phyloP scores from a whole-genome alignment of 805 yeast genomes.

The Citeromyces nyonsensis region DNA sequence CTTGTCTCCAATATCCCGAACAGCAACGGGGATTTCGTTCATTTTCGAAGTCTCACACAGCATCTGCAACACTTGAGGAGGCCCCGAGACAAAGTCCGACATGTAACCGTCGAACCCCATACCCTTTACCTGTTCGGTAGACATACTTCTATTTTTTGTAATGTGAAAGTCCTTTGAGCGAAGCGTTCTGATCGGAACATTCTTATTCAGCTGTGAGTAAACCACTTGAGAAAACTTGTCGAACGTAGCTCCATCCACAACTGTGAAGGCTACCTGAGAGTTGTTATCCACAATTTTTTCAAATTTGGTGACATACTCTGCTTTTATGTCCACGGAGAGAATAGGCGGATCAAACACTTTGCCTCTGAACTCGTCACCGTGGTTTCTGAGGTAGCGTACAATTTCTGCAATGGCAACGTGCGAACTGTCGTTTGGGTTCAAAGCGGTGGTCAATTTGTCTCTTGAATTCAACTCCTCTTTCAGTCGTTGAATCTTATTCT shows the following conservation, averaged over 20 bases:
- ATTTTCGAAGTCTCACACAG: conserved; percentile 37
- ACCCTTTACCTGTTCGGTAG: conserved; percentile 16
- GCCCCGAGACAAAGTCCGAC: conserved; percentile 60
- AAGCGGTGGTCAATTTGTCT: conserved; percentile 1
- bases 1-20: conserved; percentile 21
- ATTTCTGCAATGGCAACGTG: not conserved
- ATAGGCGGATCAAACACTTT: conserved; percentile 63
- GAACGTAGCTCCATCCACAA: conserved; percentile 34
- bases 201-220: conserved; percentile 20
- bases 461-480: conserved; percentile 5
- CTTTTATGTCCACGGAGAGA: conserved; percentile 39
- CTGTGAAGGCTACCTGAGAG: conserved; percentile 49
- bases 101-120: conserved; percentile 75
- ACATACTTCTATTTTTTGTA: conserved; percentile 4
- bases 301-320: conserved; percentile 36
- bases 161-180: conserved; percentile 4
- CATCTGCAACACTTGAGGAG: conserved; percentile 56
- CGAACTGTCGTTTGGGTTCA: not conserved
- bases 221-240: conserved; percentile 23
- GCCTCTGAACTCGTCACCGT: conserved; percentile 13
- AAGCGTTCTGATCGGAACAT: conserved; percentile 42
- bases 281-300: conserved; percentile 38
- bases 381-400: conserved; percentile 18
- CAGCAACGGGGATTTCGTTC: conserved; percentile 48
- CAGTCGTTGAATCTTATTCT: conserved; percentile 3